Evolutionary conservation across 345 rosid genomes (phyloP).

Genomic region (Eucalyptus albens): DNA sequence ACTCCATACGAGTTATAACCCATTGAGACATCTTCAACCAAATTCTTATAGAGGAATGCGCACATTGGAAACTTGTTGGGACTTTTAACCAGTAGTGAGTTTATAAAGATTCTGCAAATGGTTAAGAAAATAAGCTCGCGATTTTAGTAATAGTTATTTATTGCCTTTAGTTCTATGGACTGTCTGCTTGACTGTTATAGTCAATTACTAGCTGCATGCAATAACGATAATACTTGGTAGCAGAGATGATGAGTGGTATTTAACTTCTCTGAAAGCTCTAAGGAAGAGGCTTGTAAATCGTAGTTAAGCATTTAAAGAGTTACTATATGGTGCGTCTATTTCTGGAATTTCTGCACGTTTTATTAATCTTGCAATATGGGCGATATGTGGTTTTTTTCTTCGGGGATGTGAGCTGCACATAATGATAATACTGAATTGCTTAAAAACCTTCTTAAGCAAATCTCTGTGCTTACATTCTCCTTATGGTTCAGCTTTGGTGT

Average conservation of each 20-base stretch:
- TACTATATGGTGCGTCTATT: neutral
- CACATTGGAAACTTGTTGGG: neutral
- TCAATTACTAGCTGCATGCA: neutral
- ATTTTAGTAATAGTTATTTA: neutral
- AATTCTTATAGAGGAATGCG: neutral
- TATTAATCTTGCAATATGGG: neutral
- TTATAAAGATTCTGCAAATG: neutral
- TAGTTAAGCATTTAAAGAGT: neutral
- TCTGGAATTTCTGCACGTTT: neutral
- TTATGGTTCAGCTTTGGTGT: conserved; percentile 55
- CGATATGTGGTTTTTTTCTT: neutral
- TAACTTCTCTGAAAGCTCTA: neutral
- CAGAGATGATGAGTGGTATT: neutral
- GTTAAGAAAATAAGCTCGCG: neutral
- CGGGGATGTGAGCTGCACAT: neutral
- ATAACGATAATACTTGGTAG: neutral
- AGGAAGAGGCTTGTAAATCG: neutral
- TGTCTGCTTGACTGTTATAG: neutral
- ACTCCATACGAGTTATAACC: neutral
- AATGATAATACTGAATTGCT: neutral
- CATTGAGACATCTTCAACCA: neutral
- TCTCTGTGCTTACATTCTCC: neutral
- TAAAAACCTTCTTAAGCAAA: neutral
- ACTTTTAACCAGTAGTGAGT: neutral
- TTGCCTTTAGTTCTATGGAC: neutral